phyloP scores from a whole-genome alignment of 768 basidiomycete species.

The Piloderma croceum region DNA sequence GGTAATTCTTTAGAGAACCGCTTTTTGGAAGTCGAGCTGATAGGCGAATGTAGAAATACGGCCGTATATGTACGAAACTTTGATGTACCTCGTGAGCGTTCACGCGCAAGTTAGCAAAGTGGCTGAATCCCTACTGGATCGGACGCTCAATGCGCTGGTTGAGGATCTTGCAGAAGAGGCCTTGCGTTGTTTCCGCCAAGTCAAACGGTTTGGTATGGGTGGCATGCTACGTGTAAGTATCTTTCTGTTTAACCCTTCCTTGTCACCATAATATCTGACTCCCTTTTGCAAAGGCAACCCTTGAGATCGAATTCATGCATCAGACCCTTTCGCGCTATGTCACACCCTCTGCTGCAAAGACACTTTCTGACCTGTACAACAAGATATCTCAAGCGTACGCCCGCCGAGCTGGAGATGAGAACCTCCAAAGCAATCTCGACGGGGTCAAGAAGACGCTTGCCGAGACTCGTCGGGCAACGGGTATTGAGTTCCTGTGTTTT shows the following conservation, averaged over 20 bases:
- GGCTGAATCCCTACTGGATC: constrained; percentile 73
- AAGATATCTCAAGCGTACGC: constrained; percentile 92
- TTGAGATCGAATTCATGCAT: constrained; percentile 99
- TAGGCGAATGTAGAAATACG: constrained; percentile 63
- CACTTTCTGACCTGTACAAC: constrained; percentile 87
- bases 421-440: constrained; percentile 82
- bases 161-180: constrained; percentile 82
- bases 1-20: constrained; percentile 41
- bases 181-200: constrained; percentile 78
- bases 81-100: constrained; percentile 84
- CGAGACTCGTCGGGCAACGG: constrained; percentile 85
- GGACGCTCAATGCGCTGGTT: constrained; percentile 76
- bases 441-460: constrained; percentile 86
- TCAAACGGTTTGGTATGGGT: constrained; percentile 93
- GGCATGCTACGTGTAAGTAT: constrained; percentile 89
- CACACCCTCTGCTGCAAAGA: constrained; percentile 71
- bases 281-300: constrained; percentile 67
- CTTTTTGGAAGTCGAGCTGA: constrained; percentile 8
- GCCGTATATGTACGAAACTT: constrained; percentile 85
- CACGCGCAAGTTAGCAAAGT: constrained; percentile 86
- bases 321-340: constrained; percentile 91
- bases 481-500: constrained; percentile 94
- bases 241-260: neutral
- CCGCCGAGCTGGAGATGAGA: constrained; percentile 78
- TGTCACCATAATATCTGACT: constrained; percentile 6